Evolutionary conservation across 2,329 filamentous ascomycete genomes (phyloP).

Genomic region (Arthrocladium fulminans): DNA sequence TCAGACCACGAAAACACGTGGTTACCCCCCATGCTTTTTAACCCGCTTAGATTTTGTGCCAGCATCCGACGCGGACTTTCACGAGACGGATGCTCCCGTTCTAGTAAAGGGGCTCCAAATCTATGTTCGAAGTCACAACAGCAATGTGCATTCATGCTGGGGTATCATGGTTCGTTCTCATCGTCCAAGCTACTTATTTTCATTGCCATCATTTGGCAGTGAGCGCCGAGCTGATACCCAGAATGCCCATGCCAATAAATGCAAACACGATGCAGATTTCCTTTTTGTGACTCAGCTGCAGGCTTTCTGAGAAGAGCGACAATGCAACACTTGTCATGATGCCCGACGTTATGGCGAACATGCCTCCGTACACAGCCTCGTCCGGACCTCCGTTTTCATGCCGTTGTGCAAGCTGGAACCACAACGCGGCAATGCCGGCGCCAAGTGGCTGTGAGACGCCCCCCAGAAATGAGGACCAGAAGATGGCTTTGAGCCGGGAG

Average conservation of each 20-base stretch:
- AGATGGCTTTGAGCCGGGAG: constrained; percentile 70
- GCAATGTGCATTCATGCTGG: background rate
- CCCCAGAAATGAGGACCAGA: constrained; percentile 74
- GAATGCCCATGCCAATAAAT: constrained; percentile 73
- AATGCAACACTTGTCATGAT: constrained; percentile 93
- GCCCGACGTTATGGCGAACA: constrained; percentile 84
- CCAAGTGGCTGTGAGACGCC: constrained; percentile 81
- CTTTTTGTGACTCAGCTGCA: constrained; percentile 72
- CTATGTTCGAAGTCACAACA: too few relatives aligned
- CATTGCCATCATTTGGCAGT: constrained; percentile 45
- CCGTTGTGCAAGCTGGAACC: constrained; percentile 65
- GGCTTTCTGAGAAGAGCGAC: constrained; percentile 76
- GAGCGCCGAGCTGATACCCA: constrained; percentile 77
- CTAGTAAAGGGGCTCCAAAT: background rate
- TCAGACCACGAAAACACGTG: too few relatives aligned
- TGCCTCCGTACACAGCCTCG: constrained; percentile 47
- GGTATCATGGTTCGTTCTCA: background rate
- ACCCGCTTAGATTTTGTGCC: too few relatives aligned
- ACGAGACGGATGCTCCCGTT: background rate
- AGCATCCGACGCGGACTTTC: background rate
- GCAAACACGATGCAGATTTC: constrained; percentile 70
- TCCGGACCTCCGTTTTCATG: constrained; percentile 40
- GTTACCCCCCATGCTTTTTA: too few relatives aligned
- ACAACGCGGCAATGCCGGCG: constrained; percentile 71
- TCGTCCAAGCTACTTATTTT: background rate